Evolutionary conservation across 495 filamentous ascomycete genomes (phyloP).

Genomic region (Aspergillus asperescens): DNA sequence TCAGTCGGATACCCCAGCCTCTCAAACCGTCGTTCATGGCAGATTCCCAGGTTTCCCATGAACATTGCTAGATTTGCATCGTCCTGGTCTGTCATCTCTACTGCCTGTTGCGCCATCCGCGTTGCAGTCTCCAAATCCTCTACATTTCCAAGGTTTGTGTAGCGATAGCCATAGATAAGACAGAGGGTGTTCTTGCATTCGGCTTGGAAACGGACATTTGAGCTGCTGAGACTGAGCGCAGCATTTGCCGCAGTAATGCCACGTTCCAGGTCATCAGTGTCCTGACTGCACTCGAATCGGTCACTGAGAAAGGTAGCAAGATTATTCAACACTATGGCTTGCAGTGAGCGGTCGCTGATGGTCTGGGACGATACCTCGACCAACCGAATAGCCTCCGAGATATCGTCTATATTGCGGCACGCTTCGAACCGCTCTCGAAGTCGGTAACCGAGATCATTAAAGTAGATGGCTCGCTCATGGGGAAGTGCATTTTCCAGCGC

Average conservation of each 20-base stretch:
- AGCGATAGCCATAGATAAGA: conserved; percentile 2
- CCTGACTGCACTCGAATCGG: background rate
- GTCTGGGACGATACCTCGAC: background rate
- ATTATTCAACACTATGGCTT: background rate
- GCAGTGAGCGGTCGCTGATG: background rate
- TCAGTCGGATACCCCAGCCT: background rate
- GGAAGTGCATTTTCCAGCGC: background rate
- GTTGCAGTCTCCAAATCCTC: conserved; percentile 5
- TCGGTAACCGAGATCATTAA: background rate
- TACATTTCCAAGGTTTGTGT: background rate
- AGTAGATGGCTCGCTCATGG: conserved; percentile 1
- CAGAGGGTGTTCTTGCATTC: conserved; percentile 5
- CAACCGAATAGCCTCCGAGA: background rate
- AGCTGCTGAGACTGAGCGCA: background rate
- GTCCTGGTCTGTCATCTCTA: background rate
- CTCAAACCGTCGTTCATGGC: background rate
- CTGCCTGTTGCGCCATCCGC: background rate
- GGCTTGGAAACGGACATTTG: background rate
- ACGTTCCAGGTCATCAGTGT: background rate
- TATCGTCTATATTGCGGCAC: background rate
- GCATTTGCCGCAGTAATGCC: background rate
- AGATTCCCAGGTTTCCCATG: background rate
- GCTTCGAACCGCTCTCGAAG: conserved; percentile 5
- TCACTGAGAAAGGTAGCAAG: background rate
- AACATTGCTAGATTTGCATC: background rate